These are phyloP conservation scores for Carex pumila DNA, from an alignment of 176 grass and related monocot genomes.

Conservation along the genomic window DNA sequence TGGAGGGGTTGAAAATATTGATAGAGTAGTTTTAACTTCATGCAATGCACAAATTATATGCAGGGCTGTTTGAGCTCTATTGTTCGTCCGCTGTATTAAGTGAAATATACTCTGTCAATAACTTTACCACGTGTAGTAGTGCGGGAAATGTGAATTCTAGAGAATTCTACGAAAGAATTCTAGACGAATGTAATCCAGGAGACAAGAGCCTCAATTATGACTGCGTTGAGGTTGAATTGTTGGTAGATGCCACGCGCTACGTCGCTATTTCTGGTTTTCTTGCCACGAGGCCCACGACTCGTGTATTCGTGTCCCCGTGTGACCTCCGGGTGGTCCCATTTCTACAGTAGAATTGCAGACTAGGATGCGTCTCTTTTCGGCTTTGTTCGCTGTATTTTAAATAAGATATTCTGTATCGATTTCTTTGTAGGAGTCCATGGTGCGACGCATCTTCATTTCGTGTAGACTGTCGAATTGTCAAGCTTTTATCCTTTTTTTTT, in stretches of 20 bases:
- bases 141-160: background rate
- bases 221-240: background rate
- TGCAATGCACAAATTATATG: too few species aligned
- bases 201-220: background rate
- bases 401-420: background rate
- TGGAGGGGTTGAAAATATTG: too few species aligned
- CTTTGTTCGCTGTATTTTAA: background rate
- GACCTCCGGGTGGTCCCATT: background rate
- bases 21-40: too few species aligned
- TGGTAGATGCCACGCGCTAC: background rate
- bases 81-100: too few species aligned
- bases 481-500: background rate
- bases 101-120: too few species aligned
- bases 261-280: background rate
- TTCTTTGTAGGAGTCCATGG: background rate
- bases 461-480: background rate
- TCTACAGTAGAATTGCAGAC: too few species aligned
- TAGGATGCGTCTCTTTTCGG: background rate
- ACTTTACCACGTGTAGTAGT: too few species aligned
- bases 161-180: background rate
- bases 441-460: background rate
- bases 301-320: background rate
- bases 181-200: background rate
- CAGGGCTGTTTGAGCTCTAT: too few species aligned
- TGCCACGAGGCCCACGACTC: background rate